Evolutionary conservation across 2,329 filamentous ascomycete genomes (phyloP).

Genomic region (Ceratocystis cubensis): DNA sequence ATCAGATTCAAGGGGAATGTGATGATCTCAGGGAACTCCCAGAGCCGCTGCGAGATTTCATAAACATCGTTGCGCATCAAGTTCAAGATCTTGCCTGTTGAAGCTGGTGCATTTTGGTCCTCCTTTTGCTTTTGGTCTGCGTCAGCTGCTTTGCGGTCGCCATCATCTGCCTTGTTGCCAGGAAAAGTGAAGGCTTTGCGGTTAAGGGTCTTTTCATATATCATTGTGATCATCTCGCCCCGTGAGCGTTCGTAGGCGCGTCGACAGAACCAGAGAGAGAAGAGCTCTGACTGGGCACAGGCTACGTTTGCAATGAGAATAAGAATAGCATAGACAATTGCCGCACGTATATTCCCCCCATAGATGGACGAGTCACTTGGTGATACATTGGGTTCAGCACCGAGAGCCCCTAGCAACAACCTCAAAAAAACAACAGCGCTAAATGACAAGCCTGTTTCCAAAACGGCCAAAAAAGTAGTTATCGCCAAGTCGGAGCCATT

Average conservation of each 20-base stretch:
- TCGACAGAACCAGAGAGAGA: conserved; percentile 70
- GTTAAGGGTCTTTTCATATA: conserved; percentile 64
- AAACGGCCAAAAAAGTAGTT: conserved; percentile 48
- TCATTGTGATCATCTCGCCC: conserved; percentile 73
- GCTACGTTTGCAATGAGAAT: conserved; percentile 49
- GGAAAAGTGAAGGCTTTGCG: conserved; percentile 44
- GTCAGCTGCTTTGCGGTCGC: conserved; percentile 18
- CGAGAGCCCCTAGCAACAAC: conserved; percentile 40
- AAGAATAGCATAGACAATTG: conserved; percentile 45
- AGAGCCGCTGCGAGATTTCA: conserved; percentile 71
- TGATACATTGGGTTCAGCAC: neutral
- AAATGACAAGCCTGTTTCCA: conserved; percentile 46
- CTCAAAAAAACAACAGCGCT: conserved; percentile 59
- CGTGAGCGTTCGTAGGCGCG: conserved; percentile 72
- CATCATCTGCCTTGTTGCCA: conserved; percentile 24
- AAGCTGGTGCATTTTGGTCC: conserved; percentile 36
- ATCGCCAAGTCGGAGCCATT: conserved; percentile 70
- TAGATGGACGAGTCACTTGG: neutral
- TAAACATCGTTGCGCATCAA: conserved; percentile 73
- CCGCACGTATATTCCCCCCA: conserved; percentile 6
- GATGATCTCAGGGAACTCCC: conserved; percentile 69
- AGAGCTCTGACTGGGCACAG: conserved; percentile 51
- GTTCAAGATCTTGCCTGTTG: conserved; percentile 84
- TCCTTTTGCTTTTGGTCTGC: conserved; percentile 19
- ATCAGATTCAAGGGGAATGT: conserved; percentile 66